phyloP scores from a whole-genome alignment of 1,139 yeast genomes.

The Hansenula anomala region DNA sequence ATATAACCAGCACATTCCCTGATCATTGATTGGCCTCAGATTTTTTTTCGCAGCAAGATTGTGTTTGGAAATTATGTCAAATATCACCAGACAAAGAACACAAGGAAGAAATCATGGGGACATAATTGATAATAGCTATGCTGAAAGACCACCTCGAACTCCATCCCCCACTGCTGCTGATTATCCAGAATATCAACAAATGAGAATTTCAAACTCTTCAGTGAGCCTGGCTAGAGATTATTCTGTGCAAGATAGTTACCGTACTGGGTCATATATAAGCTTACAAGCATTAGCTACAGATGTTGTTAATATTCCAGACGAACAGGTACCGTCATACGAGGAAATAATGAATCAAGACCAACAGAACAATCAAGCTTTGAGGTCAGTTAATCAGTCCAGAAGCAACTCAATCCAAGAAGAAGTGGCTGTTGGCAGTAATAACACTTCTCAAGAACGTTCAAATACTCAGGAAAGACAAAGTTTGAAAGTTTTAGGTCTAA shows the following conservation, averaged over 20 bases:
- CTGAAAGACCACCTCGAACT: constrained; percentile 24
- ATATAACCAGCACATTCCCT: too few relatives aligned
- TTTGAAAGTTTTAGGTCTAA: constrained; percentile 57
- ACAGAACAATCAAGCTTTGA: background rate
- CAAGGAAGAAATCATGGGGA: background rate
- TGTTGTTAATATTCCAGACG: background rate
- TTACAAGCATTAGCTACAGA: background rate
- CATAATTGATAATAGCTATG: constrained; percentile 12
- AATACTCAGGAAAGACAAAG: constrained; percentile 7
- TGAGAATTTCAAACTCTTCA: background rate
- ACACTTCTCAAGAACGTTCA: background rate
- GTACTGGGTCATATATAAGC: background rate
- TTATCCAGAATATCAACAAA: constrained; percentile 15
- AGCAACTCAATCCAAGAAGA: constrained; percentile 1
- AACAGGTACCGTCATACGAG: constrained; percentile 13
- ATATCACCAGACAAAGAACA: background rate
- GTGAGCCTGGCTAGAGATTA: background rate
- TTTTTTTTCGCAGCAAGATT: too few relatives aligned
- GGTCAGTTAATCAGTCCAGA: background rate
- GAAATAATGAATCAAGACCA: constrained; percentile 11
- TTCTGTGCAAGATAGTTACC: background rate
- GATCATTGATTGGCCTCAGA: too few relatives aligned
- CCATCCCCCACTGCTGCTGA: constrained; percentile 22
- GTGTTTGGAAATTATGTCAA: too few relatives aligned
- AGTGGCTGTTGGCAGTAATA: background rate